These are phyloP conservation scores for Apiospora saccharicola DNA, from an alignment of 2,329 filamentous ascomycete genomes.

Conservation along the genomic window DNA sequence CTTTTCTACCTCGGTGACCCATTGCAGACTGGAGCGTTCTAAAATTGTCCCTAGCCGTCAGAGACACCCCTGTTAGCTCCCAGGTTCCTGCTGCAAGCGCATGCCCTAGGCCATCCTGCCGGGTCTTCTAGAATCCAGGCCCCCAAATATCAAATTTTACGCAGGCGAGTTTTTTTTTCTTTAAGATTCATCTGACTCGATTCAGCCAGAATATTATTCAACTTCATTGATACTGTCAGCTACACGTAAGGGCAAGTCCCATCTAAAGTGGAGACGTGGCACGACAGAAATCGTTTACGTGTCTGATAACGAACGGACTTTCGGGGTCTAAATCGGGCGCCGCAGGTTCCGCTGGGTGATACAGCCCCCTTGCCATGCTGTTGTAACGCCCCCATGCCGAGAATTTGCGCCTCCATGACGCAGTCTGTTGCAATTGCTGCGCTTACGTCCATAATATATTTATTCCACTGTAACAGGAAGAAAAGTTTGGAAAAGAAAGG, in stretches of 20 bases:
- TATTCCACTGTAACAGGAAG: too few relatives aligned
- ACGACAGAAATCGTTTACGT: slow-evolving; percentile 2
- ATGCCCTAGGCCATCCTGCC: background rate
- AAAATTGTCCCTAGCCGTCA: background rate
- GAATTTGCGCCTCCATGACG: slow-evolving; percentile 3
- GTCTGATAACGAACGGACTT: background rate
- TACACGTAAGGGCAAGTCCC: background rate
- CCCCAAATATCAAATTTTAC: background rate
- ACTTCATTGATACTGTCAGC: background rate
- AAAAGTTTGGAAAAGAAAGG: too few relatives aligned
- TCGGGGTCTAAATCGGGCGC: background rate
- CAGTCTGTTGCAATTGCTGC: background rate
- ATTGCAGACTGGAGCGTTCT: background rate
- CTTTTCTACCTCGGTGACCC: slow-evolving; percentile 22
- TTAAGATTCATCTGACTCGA: background rate
- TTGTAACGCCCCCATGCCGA: background rate
- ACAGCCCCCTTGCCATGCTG: background rate
- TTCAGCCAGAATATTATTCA: background rate
- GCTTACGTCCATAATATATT: too few relatives aligned
- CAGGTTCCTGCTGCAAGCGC: slow-evolving; percentile 5
- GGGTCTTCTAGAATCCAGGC: slow-evolving; percentile 4
- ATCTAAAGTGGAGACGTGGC: background rate
- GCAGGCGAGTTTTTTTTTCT: background rate
- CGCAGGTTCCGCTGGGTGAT: background rate
- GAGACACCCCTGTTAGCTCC: background rate